phyloP scores from a whole-genome alignment of 768 basidiomycete species.

The Pleurotus giganteus region DNA sequence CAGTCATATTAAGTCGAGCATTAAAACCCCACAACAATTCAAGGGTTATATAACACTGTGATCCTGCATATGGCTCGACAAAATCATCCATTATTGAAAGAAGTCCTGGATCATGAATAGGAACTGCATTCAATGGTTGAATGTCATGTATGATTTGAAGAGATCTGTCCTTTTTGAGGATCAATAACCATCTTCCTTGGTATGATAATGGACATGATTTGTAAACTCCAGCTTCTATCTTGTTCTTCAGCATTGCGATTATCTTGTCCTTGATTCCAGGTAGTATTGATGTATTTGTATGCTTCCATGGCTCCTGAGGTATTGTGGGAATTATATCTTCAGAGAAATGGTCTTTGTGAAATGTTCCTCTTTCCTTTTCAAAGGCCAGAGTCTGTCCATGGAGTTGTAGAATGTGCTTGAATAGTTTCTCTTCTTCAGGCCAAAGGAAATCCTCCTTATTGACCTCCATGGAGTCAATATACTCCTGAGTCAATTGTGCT shows the following conservation, averaged over 20 bases:
- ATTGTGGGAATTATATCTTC: conserved; percentile 28
- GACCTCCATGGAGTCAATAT: conserved; percentile 7
- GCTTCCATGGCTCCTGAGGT: conserved; percentile 33
- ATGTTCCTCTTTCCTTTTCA: conserved; percentile 14
- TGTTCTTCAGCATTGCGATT: conserved; percentile 24
- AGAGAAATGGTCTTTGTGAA: conserved; percentile 19
- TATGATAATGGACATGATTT: conserved; percentile 34
- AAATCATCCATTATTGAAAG: conserved; percentile 31
- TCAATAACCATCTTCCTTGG: conserved; percentile 34
- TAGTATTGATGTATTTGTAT: conserved; percentile 32
- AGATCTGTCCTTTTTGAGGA: conserved; percentile 31
- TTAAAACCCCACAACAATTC: conserved; percentile 38
- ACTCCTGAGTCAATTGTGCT: conserved; percentile 5
- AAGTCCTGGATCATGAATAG: conserved; percentile 33
- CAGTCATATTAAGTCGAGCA: conserved; percentile 31
- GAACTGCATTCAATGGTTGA: conserved; percentile 34
- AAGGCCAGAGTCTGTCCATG: conserved; percentile 25
- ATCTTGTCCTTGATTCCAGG: conserved; percentile 29
- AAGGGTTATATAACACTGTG: conserved; percentile 23
- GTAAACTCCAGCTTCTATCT: conserved; percentile 34
- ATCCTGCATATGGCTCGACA: conserved; percentile 27
- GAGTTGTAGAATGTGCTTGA: conserved; percentile 18
- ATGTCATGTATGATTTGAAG: conserved; percentile 37
- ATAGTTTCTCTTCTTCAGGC: too few species aligned
- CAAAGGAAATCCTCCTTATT: conserved; percentile 19